A percentile compares a stretch with the other conserved stretches of the same genome.
Conservation (phyloP, 2,329 filamentous ascomycete species). For the Aspergillus novofumigatus region DNA sequence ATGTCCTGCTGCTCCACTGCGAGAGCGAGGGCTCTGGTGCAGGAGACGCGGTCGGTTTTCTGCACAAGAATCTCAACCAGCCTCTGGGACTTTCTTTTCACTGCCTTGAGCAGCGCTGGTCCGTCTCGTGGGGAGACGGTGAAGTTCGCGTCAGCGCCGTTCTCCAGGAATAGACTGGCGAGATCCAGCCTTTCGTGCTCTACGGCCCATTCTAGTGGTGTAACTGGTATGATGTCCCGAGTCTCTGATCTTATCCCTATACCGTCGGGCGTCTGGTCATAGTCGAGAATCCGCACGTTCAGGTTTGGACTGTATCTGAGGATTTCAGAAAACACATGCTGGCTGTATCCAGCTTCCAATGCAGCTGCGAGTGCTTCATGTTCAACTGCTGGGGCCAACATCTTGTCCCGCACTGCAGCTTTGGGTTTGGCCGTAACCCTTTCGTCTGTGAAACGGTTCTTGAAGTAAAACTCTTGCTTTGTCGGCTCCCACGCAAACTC, state of each 20-base stretch:
- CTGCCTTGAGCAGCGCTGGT: background rate
- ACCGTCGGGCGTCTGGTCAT: background rate
- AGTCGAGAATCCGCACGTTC: slow-evolving; percentile 4
- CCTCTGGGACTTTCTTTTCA: background rate
- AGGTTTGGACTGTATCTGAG: slow-evolving; percentile 2
- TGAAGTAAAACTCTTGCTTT: slow-evolving; percentile 4
- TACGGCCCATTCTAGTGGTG: slow-evolving; percentile 11
- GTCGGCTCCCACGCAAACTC: slow-evolving; percentile 3
- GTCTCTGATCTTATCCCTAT: background rate
- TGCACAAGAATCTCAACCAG: slow-evolving; percentile 3
- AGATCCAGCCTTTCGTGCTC: slow-evolving; percentile 6
- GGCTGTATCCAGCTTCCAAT: slow-evolving; percentile 6
- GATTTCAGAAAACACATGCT: slow-evolving; percentile 4
- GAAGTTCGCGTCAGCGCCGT: slow-evolving; percentile 4
- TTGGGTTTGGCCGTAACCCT: slow-evolving; percentile 2
- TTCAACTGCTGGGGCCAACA: background rate
- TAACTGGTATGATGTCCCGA: slow-evolving; percentile 1
- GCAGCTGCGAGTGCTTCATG: slow-evolving; percentile 4
- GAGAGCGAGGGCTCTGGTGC: slow-evolving; percentile 3
- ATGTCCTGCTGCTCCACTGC: slow-evolving; percentile 1
- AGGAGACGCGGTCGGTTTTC: slow-evolving; percentile 1
- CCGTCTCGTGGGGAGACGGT: background rate
- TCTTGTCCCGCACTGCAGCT: background rate
- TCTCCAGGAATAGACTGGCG: slow-evolving; percentile 4
- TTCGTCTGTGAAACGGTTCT: slow-evolving; percentile 5